Conservation (phyloP, 257 asterid genomes). For the Thymus mandschuricus region DNA sequence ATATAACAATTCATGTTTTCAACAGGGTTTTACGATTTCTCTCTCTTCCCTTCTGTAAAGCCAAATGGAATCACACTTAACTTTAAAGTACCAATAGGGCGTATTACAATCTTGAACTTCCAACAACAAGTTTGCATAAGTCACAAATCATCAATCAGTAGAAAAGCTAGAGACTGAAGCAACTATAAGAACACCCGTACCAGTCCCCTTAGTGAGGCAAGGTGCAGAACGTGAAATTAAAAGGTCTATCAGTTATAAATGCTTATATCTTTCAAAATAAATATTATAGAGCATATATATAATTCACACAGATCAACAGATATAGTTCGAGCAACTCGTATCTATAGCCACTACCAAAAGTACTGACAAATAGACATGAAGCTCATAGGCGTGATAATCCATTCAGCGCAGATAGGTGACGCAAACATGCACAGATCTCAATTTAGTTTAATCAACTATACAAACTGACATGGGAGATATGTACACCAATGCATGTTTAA, state of each 20-base stretch:
- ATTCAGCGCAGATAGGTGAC: not conserved
- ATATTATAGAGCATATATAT: not conserved
- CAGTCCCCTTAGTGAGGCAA: not conserved
- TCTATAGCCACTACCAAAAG: not conserved
- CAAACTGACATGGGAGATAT: not conserved
- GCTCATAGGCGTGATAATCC: not conserved
- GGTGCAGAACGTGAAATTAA: not conserved
- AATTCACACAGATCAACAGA: not conserved
- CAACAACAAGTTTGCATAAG: not conserved
- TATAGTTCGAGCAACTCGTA: not conserved
- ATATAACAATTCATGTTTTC: not conserved
- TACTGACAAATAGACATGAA: not conserved
- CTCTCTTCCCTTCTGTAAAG: too few relatives aligned
- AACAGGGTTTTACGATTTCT: not conserved
- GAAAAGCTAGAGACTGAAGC: not conserved
- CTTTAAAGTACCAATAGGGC: not conserved
- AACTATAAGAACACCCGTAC: slow-evolving; percentile 14
- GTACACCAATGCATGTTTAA: not conserved
- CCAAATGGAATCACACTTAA: not conserved
- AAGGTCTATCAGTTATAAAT: not conserved
- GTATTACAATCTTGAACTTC: not conserved
- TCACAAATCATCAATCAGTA: not conserved
- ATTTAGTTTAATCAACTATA: slow-evolving; percentile 16
- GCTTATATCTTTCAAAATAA: too few relatives aligned
- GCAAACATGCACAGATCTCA: not conserved